Conservation (phyloP, 2,329 filamentous ascomycete species). For the Fusarium clavum region DNA sequence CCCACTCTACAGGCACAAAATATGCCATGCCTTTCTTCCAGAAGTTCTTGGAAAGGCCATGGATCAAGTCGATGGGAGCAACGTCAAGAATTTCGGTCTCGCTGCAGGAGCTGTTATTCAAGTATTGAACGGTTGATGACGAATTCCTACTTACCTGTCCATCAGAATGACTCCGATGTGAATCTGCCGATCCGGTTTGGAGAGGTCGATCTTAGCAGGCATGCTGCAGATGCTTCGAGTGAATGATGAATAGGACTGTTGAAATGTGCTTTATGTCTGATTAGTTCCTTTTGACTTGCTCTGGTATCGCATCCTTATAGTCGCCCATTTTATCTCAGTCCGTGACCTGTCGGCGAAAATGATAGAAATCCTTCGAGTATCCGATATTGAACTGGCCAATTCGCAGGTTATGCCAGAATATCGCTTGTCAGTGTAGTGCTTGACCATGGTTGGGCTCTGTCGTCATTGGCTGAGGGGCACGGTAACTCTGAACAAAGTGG, state of each 20-base stretch:
- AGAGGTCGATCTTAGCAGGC: slow-evolving; percentile 3
- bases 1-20: slow-evolving; percentile 22
- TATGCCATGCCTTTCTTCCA: slow-evolving; percentile 31
- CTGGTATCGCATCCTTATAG: not conserved
- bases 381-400: not conserved
- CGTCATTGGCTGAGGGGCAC: not conserved
- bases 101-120: not conserved
- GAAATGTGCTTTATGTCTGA: not conserved
- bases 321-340: not conserved
- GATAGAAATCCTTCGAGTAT: not conserved
- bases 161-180: slow-evolving; percentile 36
- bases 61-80: slow-evolving; percentile 49
- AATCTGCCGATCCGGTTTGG: slow-evolving; percentile 20
- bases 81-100: slow-evolving; percentile 54
- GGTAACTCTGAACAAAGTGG: not conserved
- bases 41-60: slow-evolving; percentile 33
- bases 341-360: not conserved
- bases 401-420: no score
- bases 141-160: slow-evolving; percentile 2
- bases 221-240: not conserved
- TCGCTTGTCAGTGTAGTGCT: not conserved
- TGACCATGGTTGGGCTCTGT: not conserved
- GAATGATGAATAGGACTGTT: not conserved
- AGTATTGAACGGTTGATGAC: rapidly evolving
- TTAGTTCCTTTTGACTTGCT: rapidly evolving